Percentiles rank a stretch among this genome's conserved stretches.
Conservation (phyloP, 148 eudicot species). For the Chenopodium formosanum region DNA sequence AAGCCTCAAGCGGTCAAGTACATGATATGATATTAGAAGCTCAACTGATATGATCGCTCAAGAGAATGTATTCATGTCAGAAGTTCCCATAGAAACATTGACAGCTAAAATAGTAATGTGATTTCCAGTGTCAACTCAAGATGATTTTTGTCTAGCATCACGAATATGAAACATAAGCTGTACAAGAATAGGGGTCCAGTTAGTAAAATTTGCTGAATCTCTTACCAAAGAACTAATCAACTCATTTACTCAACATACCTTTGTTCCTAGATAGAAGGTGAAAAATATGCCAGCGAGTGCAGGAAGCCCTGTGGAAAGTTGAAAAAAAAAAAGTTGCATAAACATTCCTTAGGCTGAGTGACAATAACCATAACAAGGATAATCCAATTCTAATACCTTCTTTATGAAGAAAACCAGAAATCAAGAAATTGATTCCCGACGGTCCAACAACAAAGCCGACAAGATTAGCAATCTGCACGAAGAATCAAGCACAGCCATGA, state of each 20-base stretch:
- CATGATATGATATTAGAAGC: not conserved
- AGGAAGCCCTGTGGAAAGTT: constrained; percentile 52
- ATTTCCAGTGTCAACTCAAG: not conserved
- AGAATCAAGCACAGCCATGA: not conserved
- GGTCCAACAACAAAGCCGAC: constrained; percentile 95
- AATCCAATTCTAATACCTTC: constrained; percentile 39
- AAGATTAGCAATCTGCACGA: constrained; percentile 84
- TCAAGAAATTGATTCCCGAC: constrained; percentile 85
- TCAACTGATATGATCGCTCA: not conserved
- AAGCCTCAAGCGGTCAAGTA: no score
- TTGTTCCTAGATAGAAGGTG: constrained; percentile 86
- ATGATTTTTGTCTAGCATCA: constrained; percentile 48
- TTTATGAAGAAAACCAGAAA: constrained; percentile 56
- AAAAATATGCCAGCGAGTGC: constrained; percentile 63
- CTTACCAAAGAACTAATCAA: not conserved
- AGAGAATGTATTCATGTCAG: not conserved
- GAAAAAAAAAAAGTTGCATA: constrained; percentile 11
- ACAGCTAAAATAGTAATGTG: not conserved
- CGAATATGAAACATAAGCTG: constrained; percentile 92
- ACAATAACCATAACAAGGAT: constrained; percentile 5
- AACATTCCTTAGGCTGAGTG: constrained; percentile 14
- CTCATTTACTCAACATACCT: constrained; percentile 39
- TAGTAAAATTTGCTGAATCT: constrained; percentile 10
- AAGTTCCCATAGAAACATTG: not conserved
- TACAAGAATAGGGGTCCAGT: constrained; percentile 25